A percentile compares a stretch with the other conserved stretches of the same genome.
These are phyloP conservation scores for Fusarium burgessii DNA, from an alignment of 2,329 filamentous ascomycete species.

Conservation along the genomic window DNA sequence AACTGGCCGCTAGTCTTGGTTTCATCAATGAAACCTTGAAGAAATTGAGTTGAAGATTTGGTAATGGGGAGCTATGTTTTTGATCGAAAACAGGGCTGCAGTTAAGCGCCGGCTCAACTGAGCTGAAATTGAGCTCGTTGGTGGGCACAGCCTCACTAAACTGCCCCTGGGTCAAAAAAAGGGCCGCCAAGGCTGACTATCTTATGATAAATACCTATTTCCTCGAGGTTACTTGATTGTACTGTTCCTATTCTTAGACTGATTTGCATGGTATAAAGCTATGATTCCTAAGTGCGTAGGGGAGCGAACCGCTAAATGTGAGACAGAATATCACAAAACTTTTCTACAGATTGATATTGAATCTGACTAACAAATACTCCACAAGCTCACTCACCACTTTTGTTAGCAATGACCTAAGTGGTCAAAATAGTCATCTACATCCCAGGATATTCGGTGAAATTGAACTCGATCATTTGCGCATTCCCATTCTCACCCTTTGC, in stretches of 20 bases:
- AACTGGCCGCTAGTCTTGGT: too few species aligned
- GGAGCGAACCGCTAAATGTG: too few species aligned
- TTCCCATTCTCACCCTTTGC: rapidly evolving
- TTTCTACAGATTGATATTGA: too few species aligned
- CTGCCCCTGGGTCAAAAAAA: background rate
- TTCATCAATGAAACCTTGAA: rapidly evolving
- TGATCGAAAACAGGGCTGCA: background rate
- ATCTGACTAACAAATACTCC: too few species aligned
- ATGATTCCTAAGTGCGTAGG: too few species aligned
- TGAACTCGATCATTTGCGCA: background rate
- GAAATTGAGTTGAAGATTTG: background rate
- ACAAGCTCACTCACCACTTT: too few species aligned
- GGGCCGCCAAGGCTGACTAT: background rate
- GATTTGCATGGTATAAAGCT: too few species aligned
- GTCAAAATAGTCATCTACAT: background rate
- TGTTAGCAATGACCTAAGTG: background rate
- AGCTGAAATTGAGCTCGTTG: background rate
- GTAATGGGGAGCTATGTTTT: background rate
- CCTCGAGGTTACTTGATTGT: too few species aligned
- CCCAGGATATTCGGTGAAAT: background rate
- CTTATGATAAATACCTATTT: too few species aligned
- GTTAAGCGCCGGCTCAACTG: background rate
- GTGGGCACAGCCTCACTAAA: background rate
- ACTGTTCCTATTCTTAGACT: too few species aligned
- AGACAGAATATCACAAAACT: too few species aligned